Base-by-base conservation (phyloP, 805 yeast species). In the Vanderwaltozyma tropicalis region DNA sequence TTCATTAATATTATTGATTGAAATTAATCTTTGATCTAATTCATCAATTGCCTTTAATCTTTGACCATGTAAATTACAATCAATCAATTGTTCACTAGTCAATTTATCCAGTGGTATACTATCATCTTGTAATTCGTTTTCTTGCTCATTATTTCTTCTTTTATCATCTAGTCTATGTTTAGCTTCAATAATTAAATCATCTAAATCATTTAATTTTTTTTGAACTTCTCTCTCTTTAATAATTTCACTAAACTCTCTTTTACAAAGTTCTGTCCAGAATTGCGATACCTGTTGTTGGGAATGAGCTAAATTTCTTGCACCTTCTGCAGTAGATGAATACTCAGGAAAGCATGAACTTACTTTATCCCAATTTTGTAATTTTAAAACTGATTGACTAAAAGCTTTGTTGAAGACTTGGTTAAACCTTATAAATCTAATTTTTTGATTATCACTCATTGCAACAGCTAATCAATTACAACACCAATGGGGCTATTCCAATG, bases 291-390 rank as follows among this genome's bases (percentile, higher is more conserved):
- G 82, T 16, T 62, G 57, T 34, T 74, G 62, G 7, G 78, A 78
- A 19, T 67, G 64, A 16, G 64, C 32, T n/a, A 37, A 19, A 31
- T 37, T 37, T 18, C 59, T 59, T 3, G 60, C 54, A 3, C 78
- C 80, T 18, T 63, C 66, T n/a, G 59, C 62, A 13, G 68, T 56
- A n/a, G 50, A 39, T 2, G 78, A 66, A 31, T 74, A 64, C 6
- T 59, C 55, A 2, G 83, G 83, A 49, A 72, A 78, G 49, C 82
- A 76, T 16, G 67, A 50, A 35, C 63, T 57, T 18, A 77, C 52
- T 42, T 72, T 72, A 12, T 76, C 80, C 39, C 66, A 57, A 18
- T 68, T 64, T 28, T 75, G 60, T 30, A 75, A 63, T 44, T 66
- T 69, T 4, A 43, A 37, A 28, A 74, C 65, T 2, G 76, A 67